phyloP scores from a whole-genome alignment of 306 rosid species.

The Cucurbita moschata region DNA sequence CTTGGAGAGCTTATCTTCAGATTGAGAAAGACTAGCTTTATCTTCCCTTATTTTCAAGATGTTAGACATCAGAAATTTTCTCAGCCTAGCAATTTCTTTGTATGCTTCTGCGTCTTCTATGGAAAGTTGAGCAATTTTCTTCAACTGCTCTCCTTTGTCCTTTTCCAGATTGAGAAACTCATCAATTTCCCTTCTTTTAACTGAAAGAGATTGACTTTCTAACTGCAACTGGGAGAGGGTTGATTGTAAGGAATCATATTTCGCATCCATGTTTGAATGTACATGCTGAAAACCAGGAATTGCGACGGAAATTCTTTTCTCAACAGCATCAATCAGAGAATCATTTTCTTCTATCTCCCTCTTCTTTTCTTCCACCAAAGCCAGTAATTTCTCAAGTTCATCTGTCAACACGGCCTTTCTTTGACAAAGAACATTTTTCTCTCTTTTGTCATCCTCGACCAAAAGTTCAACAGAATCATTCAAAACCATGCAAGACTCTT shows the following conservation, averaged over 20 bases:
- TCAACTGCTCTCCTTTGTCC: constrained; percentile 32
- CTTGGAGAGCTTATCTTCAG: constrained; percentile 54
- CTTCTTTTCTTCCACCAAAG: constrained; percentile 55
- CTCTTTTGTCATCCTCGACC: constrained; percentile 46
- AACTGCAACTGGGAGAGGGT: constrained; percentile 33
- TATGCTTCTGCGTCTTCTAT: constrained; percentile 50
- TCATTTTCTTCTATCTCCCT: constrained; percentile 58
- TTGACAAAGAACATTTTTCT: constrained; percentile 42
- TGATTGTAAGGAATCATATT: constrained; percentile 34
- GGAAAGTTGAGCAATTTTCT: constrained; percentile 38
- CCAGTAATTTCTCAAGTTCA: constrained; percentile 51
- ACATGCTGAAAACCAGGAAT: constrained; percentile 47
- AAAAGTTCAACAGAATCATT: constrained; percentile 40
- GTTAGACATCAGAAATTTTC: constrained; percentile 49
- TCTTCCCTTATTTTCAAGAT: constrained; percentile 53
- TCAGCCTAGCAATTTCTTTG: constrained; percentile 30
- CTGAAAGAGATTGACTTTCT: constrained; percentile 35
- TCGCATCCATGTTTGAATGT: constrained; percentile 40
- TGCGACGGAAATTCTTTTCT: constrained; percentile 37
- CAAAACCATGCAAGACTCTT: constrained; percentile 38
- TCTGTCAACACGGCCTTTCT: constrained; percentile 28
- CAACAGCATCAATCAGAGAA: constrained; percentile 35
- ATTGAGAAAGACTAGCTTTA: constrained; percentile 39
- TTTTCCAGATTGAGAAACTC: constrained; percentile 31
- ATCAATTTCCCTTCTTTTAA: constrained; percentile 44